These are phyloP conservation scores for Botrytis deweyae DNA, from an alignment of 2,329 filamentous ascomycete species.

Conservation along the genomic window DNA sequence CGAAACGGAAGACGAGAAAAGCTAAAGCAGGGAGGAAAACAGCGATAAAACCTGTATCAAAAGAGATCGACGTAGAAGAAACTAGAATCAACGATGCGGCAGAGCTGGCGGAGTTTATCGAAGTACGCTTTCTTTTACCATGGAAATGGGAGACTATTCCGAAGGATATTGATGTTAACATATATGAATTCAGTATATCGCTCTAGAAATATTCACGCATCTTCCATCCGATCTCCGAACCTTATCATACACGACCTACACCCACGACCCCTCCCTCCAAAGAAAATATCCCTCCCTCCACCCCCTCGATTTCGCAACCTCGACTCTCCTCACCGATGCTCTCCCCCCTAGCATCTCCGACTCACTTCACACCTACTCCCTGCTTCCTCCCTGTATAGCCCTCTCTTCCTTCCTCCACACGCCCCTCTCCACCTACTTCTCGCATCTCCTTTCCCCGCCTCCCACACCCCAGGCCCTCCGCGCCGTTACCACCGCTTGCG, in stretches of 20 bases:
- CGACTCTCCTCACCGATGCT: constrained; percentile 49
- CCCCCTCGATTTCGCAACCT: constrained; percentile 45
- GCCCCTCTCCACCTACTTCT: constrained; percentile 62
- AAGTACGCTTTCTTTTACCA: constrained; percentile 26
- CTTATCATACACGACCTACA: constrained; percentile 59
- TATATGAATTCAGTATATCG: constrained; percentile 59
- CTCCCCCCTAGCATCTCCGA: constrained; percentile 60
- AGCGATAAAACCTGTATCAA: constrained; percentile 29
- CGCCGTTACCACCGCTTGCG: constrained; percentile 57
- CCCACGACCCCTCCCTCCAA: constrained; percentile 50
- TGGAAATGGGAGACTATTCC: too few relatives aligned
- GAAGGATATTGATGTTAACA: neutral
- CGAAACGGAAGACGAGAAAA: constrained; percentile 42
- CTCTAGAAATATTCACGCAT: constrained; percentile 63
- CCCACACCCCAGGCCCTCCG: constrained; percentile 61
- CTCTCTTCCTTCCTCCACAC: constrained; percentile 59
- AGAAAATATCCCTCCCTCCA: constrained; percentile 49
- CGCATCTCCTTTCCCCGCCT: constrained; percentile 57
- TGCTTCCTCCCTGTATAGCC: constrained; percentile 49
- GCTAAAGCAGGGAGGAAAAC: constrained; percentile 26
- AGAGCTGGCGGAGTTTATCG: constrained; percentile 74
- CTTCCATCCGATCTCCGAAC: constrained; percentile 62
- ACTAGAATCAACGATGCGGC: constrained; percentile 43
- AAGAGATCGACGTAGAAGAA: constrained; percentile 16
- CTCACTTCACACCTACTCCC: constrained; percentile 64